Base-by-base conservation (phyloP, 495 filamentous ascomycete species). In the Hypoxylon lienhwacheense region DNA sequence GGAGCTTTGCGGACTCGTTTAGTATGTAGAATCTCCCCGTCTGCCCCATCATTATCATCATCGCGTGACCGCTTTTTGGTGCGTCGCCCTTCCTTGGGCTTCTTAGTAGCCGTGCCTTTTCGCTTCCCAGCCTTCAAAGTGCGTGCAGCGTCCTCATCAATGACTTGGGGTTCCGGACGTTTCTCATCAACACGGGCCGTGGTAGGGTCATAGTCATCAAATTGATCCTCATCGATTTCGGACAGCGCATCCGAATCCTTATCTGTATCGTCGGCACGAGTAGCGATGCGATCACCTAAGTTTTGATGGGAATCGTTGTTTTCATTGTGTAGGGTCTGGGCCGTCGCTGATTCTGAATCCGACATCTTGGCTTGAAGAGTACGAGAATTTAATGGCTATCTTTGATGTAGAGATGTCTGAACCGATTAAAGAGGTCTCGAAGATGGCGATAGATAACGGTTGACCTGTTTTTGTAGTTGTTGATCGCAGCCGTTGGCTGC, bases 181-280 rank as follows among this genome's bases (percentile, higher is more conserved):
- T 85, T 82, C 54, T 91, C 88, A 43, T 92, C 87, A 61, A 91
- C 78, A 28, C 83, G 82, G 36, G 91, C 81, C 22, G 84, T 83
- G 47, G 78, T 80, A 0, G 87, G 87, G 63, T 97, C 90, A 70
- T 96, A 96, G 59, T 96, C 84, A 35, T 77, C 88, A 70, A 99
- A 96, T 67, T 95, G 85, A 35, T 86, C 87, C 66, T 97, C 93
- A 69, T 97, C 95, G 60, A 98, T 86, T 68, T 98, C 93, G 7
- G 91, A 97, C 11, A 95, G 81, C 44, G 88, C 81, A n/a, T 78
- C 75, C 7, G 88, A 90, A 24, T 92, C 89, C 53, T 87, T 82
- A 59, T 91, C 90, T 0, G 86, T 87, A n/a, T 78, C 60, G 39
- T 70, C 75, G 15, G 67, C 76, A n/a, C 71, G 55, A 40, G 64